Evolutionary conservation across 2,329 filamentous ascomycete genomes (phyloP).

Genomic region (Pseudocercospora macadamiae): DNA sequence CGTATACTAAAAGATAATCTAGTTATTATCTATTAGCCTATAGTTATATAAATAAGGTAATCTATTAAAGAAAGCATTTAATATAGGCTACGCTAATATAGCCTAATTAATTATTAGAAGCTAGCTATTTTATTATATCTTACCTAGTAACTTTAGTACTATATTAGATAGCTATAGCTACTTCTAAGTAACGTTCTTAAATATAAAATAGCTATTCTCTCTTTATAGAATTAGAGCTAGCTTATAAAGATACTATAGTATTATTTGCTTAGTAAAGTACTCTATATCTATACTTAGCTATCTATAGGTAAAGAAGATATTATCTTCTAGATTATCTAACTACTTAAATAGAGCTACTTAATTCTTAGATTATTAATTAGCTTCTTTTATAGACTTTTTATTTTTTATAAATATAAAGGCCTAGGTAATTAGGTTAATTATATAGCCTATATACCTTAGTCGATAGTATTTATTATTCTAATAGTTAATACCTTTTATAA

Average conservation of each 20-base stretch:
- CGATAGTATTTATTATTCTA: not conserved
- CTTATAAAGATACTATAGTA: not conserved
- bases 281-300: not conserved
- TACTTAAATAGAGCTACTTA: not conserved
- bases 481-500: not conserved
- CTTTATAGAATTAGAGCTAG: not conserved
- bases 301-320: not conserved
- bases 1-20: not conserved
- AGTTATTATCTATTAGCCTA: not conserved
- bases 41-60: not conserved
- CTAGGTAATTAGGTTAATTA: not conserved
- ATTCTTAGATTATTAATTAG: too few relatives aligned
- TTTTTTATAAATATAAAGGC: not conserved
- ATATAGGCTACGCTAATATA: not conserved
- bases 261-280: not conserved
- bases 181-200: not conserved
- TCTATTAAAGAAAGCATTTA: not conserved
- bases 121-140: not conserved
- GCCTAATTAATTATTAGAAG: not conserved
- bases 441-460: not conserved
- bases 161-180: not conserved
- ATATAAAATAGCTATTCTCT: not conserved
- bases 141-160: not conserved
- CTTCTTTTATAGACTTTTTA: not conserved
- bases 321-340: not conserved